phyloP scores from a whole-genome alignment of 441 rosid species.

The Adansonia gregorii region DNA sequence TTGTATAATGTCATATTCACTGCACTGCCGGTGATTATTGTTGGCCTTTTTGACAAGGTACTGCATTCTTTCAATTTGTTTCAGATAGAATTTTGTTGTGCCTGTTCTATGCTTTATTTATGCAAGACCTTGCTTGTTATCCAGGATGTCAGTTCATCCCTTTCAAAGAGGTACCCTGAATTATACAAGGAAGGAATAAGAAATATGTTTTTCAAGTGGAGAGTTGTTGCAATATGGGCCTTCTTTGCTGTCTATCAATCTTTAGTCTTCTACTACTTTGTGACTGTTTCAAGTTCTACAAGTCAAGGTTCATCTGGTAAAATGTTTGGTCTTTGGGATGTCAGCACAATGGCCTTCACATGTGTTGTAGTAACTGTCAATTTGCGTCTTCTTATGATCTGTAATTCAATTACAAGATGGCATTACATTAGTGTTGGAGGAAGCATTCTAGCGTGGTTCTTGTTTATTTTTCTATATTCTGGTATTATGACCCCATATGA shows the following conservation, averaged over 20 bases:
- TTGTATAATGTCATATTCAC: constrained; percentile 91
- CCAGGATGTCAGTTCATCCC: constrained; percentile 96
- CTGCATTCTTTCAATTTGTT: constrained; percentile 10
- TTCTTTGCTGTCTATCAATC: constrained; percentile 91
- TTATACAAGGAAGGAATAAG: constrained; percentile 90
- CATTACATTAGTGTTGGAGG: constrained; percentile 92
- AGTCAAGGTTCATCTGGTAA: constrained; percentile 81
- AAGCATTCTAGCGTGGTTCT: constrained; percentile 91
- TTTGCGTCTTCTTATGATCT: constrained; percentile 93
- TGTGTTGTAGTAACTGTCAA: constrained; percentile 95
- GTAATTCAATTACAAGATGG: constrained; percentile 93
- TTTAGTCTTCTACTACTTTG: constrained; percentile 74
- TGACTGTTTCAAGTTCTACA: constrained; percentile 57
- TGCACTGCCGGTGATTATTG: constrained; percentile 90
- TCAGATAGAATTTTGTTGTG: not conserved
- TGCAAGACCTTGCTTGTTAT: constrained; percentile 19
- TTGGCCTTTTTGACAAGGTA: constrained; percentile 99
- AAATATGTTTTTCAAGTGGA: constrained; percentile 89
- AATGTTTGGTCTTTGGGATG: constrained; percentile 94
- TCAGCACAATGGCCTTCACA: constrained; percentile 97
- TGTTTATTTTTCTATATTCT: constrained; percentile 75
- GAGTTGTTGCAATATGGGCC: constrained; percentile 90
- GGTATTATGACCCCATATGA: constrained; percentile 55
- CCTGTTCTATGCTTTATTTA: not conserved
- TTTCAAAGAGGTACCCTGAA: constrained; percentile 93